These are phyloP conservation scores for Fusarium tjaetaba DNA, from an alignment of 2,329 filamentous ascomycete genomes.

Conservation along the genomic window DNA sequence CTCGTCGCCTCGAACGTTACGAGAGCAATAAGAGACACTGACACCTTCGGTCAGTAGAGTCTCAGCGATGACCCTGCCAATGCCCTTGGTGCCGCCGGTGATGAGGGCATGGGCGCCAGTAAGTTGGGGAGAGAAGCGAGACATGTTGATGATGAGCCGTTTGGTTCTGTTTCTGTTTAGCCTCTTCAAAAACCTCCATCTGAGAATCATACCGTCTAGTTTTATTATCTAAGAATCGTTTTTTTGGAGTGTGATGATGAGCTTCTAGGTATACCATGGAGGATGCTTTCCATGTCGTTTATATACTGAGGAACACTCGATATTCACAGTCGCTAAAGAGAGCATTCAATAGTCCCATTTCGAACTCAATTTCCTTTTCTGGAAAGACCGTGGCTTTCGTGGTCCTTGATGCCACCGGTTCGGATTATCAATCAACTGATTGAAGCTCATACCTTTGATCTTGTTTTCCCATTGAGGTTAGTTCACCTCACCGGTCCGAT, in stretches of 20 bases:
- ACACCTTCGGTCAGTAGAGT: constrained; percentile 38
- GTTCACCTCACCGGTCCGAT: neutral
- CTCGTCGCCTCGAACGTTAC: constrained; percentile 30
- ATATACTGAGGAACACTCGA: neutral
- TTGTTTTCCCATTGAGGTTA: constrained; percentile 1
- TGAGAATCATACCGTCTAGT: neutral
- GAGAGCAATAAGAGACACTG: constrained; percentile 43
- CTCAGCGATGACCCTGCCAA: constrained; percentile 38
- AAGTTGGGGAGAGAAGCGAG: constrained; percentile 18
- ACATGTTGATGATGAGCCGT: neutral
- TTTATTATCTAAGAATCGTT: neutral
- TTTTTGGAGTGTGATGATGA: neutral
- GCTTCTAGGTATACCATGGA: neutral
- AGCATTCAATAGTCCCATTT: rapidly evolving
- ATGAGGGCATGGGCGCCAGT: neutral
- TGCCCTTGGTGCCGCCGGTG: constrained; percentile 37
- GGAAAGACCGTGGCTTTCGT: neutral
- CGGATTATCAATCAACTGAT: neutral
- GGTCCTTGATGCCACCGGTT: neutral
- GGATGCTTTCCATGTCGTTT: neutral
- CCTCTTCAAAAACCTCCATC: neutral
- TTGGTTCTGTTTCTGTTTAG: neutral
- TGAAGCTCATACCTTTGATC: neutral
- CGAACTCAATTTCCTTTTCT: neutral
- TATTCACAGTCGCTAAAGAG: no score